Percentiles rank a stretch among this genome's conserved stretches.
Conservation (phyloP, 2,329 filamentous ascomycete species). For the Aspergillus sp. region DNA sequence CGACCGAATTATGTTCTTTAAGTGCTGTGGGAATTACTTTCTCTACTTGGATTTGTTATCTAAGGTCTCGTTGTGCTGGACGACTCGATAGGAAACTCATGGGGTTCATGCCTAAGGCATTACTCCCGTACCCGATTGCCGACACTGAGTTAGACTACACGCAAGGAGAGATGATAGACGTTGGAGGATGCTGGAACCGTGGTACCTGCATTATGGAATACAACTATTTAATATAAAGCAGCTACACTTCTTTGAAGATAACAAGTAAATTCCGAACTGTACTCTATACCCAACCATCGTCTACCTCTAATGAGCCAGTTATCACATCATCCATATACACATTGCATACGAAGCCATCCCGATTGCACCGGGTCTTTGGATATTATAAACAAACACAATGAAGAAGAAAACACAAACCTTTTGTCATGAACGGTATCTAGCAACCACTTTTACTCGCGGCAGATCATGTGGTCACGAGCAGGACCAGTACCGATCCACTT, state of each 20-base stretch:
- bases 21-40: background rate
- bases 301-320: constrained; percentile 5
- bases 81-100: background rate
- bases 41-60: background rate
- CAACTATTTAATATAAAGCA: too few relatives aligned
- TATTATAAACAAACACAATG: constrained; percentile 2
- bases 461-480: constrained; percentile 63
- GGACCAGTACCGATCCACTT: constrained; percentile 67
- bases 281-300: background rate
- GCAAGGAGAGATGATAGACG: background rate
- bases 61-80: background rate
- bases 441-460: constrained; percentile 34
- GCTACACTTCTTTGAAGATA: too few relatives aligned
- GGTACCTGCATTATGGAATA: too few relatives aligned
- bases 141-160: background rate
- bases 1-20: too few relatives aligned
- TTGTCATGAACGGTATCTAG: too few relatives aligned
- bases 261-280: background rate
- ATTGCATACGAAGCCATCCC: background rate
- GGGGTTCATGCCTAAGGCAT: background rate
- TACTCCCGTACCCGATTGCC: background rate
- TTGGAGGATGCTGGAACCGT: too few relatives aligned
- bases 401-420: background rate
- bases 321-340: constrained; percentile 4
- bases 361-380: background rate